Percentiles rank a stretch among this genome's conserved stretches.
Conservation (phyloP, 2,329 filamentous ascomycete species). For the Verticillium nubilum region DNA sequence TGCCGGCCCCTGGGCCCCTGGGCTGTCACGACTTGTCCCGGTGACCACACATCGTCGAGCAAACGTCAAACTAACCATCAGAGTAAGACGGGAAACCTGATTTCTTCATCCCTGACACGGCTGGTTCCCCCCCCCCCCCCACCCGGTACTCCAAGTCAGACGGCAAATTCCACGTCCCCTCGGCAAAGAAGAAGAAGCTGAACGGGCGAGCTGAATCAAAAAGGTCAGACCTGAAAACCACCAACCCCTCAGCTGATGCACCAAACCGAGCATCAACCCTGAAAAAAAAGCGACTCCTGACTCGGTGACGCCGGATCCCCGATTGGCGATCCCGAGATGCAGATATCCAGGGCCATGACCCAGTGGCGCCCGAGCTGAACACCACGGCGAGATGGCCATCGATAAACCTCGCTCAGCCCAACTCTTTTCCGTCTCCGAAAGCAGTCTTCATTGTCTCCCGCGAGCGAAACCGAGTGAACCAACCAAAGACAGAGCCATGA, state of each 20-base stretch:
- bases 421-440: not conserved
- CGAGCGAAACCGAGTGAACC: not conserved
- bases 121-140: not conserved
- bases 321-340: not conserved
- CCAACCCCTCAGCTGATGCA: not conserved
- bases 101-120: no score
- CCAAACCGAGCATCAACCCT: not conserved
- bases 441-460: not conserved
- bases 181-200: not conserved
- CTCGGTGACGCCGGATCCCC: not conserved
- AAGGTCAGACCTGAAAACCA: not conserved
- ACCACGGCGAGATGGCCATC: not conserved
- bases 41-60: no score
- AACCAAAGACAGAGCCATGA: not conserved
- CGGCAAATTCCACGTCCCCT: not conserved
- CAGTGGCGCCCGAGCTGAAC: not conserved
- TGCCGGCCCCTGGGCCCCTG: not conserved
- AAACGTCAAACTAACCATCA: no score
- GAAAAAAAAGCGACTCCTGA: not conserved
- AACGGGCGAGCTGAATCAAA: not conserved
- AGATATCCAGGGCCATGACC: not conserved
- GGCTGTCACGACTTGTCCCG: no score
- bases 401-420: not conserved
- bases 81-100: no score
- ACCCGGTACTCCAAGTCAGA: not conserved